Conservation (phyloP, 768 basidiomycete genomes). For the Hypholoma fasciculare region DNA sequence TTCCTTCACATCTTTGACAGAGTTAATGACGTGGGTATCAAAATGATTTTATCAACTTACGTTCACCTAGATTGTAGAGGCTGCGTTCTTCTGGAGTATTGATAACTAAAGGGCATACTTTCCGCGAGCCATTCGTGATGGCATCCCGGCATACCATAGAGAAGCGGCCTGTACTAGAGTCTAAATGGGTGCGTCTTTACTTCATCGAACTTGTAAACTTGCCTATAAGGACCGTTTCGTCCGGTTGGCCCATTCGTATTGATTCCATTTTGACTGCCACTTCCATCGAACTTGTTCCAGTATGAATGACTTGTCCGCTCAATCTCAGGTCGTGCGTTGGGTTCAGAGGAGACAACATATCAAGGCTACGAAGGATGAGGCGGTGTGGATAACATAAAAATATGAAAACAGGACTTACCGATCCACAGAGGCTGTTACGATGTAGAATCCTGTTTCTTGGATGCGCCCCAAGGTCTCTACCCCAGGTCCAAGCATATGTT, state of each 20-base stretch:
- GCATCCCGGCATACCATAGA: slow-evolving; percentile 86
- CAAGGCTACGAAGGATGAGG: slow-evolving; percentile 43
- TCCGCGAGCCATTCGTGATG: slow-evolving; percentile 57
- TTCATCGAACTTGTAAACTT: not conserved
- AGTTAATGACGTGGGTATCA: not conserved
- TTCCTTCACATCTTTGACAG: slow-evolving; percentile 54
- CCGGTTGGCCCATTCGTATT: slow-evolving; percentile 42
- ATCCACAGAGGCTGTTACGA: slow-evolving; percentile 85
- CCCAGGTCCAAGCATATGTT: slow-evolving; percentile 72
- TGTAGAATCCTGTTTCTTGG: slow-evolving; percentile 69
- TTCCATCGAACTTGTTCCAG: slow-evolving; percentile 78
- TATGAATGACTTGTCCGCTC: slow-evolving; percentile 81
- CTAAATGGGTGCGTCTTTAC: not conserved
- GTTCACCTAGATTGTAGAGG: slow-evolving; percentile 67
- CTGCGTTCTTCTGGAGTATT: slow-evolving; percentile 61
- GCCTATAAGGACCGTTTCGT: slow-evolving; percentile 72
- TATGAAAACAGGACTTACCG: slow-evolving; percentile 36
- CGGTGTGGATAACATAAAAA: not conserved
- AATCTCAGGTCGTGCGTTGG: slow-evolving; percentile 68
- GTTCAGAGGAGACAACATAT: slow-evolving; percentile 62
- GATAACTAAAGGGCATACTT: slow-evolving; percentile 63
- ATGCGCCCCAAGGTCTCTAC: slow-evolving; percentile 56
- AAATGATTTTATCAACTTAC: slow-evolving; percentile 20
- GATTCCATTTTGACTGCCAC: slow-evolving; percentile 86
- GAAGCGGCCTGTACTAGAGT: slow-evolving; percentile 65